A percentile compares a stretch with the other conserved stretches of the same genome.
phyloP scores from a whole-genome alignment of 2,329 filamentous ascomycete species.

The Byssothecium circinans region DNA sequence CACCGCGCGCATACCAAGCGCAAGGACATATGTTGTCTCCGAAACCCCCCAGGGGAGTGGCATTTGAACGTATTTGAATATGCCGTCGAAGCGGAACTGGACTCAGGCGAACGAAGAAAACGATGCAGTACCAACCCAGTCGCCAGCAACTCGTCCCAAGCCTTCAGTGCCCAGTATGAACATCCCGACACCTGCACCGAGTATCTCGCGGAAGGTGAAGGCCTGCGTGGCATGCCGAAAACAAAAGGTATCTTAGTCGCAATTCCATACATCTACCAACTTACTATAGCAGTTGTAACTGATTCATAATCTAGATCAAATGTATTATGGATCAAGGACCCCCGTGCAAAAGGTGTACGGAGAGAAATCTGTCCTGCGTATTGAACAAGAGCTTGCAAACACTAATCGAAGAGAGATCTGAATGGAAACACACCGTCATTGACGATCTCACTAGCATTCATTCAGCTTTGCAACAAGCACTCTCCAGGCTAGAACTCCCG shows the following conservation, averaged over 20 bases:
- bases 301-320: conserved; percentile 44
- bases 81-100: conserved; percentile 25
- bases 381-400: conserved; percentile 56
- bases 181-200: conserved; percentile 11
- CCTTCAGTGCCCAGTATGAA: conserved; percentile 12
- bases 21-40: too few species aligned
- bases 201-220: conserved; percentile 39
- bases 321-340: conserved; percentile 56
- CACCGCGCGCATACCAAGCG: too few species aligned
- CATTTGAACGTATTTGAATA: not conserved
- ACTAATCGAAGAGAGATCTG: conserved; percentile 50
- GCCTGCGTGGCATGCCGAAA: conserved; percentile 58
- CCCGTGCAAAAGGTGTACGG: conserved; percentile 53
- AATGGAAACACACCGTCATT: conserved; percentile 32
- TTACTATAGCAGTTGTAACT: not conserved
- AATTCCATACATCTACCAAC: not conserved
- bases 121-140: conserved; percentile 5
- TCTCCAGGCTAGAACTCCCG: conserved; percentile 44
- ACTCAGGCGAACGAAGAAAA: conserved; percentile 20
- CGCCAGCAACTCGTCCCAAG: conserved; percentile 9
- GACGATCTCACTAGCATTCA: conserved; percentile 36
- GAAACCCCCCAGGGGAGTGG: too few species aligned
- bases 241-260: conserved; percentile 45
- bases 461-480: conserved; percentile 45
- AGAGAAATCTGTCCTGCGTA: conserved; percentile 54